Base-by-base conservation (phyloP, 495 filamentous ascomycete genomes). In the Lophiotrema nucula region DNA sequence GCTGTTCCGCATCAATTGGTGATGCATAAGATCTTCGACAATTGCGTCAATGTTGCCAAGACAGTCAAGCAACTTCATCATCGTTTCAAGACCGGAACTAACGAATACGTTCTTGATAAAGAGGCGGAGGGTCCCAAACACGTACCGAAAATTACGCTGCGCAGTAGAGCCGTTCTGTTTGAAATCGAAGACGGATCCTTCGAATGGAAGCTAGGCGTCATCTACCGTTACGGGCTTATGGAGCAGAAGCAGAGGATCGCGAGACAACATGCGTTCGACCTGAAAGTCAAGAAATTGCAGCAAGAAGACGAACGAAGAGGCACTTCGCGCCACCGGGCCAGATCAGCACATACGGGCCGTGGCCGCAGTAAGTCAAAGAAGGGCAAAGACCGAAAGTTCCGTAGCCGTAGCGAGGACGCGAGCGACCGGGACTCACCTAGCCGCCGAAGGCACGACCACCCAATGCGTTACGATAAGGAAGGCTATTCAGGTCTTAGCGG, bases 121-220 rank as follows among this genome's bases (percentile, higher is more conserved):
- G 75, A 78, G 18, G 88, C 93, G 0, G 88, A 96, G 70, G 84
- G 78, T 6, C 89, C 95, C 1, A 97, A 91, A 68, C 80, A 81
- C 38, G 82, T 97, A 3, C 95, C 93, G 5, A 89, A 85, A 65
- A 73, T 97, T 12, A 90, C 90, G 0, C 44, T 99, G 1, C 82
- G 90, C 42, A 87, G 85, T 46, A 90, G 87, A 68, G 88, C 85
- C 0, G 70, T 97, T 10, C 73, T 96, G 21, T 89, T 97, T 54
- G 90, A 96, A 57, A 75, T 99, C 44, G 93, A 99, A 71, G 93
- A 99, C 70, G 90, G 93, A 47, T 86, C 89, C 1, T 99, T 99
- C 67, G 93, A 99, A 68, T 97, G 92, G 87, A 96, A 96, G 66
- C 78, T 99, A 19, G 88, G 90, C 0, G 81, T 86, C 62, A 99